Base-by-base conservation (phyloP, 1,284 basidiomycete genomes). In the Ustilago hordei region DNA sequence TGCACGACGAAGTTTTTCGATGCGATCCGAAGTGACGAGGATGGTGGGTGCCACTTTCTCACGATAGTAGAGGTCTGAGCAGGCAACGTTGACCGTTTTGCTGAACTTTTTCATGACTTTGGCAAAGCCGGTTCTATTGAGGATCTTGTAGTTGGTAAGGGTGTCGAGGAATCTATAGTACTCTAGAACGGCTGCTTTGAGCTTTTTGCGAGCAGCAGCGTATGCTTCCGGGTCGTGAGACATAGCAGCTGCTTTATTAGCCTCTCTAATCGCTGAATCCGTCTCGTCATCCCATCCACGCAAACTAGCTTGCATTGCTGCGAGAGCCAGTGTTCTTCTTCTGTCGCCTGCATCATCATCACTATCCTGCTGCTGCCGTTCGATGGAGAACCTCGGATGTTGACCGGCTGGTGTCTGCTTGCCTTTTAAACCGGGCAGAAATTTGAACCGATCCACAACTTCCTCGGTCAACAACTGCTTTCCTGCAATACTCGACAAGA, bases 71-170 rank as follows among this genome's bases (percentile, higher is more conserved):
- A 89, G 53, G 91, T 89, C 84, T 92, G 90, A 45, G 90, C 87
- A 68, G 13, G 85, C 85, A 58, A 92, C 92, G 81, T 89, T 90
- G 1, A 93, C 92, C 2, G 91, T 88, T 87, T 97, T 98, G 84
- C 95, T 93, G 80, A 95, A 97, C 87, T 97, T 98, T 87, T 95
- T 98, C 72, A 97, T 69, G 12, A 85, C 83, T 86, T 98, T 98
- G 28, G 93, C 89, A 85, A 98, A 95, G 0, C 95, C 95, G 2
- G 93, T 93, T 9, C 95, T 86, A 85, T 98, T 98, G 58, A 98
- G 87, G 41, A 77, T 72, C 28, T 60, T 45, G n/a, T 87, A 91
- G 68, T 95, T 95, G 78, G 94, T 93, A 65, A 98, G 88, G 52
- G 92, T 87, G 84, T 97, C 94, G 23, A 85, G 67, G n/a, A 85